phyloP scores from a whole-genome alignment of 139 green algal genomes.

The Limnomonas spitsbergensis region DNA sequence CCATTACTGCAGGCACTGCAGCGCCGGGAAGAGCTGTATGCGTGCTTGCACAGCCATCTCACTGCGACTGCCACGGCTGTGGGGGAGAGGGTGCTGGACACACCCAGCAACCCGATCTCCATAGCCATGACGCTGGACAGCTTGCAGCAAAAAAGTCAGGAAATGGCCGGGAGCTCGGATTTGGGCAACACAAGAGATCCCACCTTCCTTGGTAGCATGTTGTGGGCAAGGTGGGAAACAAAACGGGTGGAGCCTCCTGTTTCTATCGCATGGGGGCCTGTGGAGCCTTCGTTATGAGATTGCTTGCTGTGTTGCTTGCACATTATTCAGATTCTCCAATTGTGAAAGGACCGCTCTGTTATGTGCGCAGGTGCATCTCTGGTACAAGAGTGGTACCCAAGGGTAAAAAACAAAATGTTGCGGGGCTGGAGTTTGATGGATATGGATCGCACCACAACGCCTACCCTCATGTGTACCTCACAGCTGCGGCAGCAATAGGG shows the following conservation, averaged over 20 bases:
- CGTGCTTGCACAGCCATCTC: slow-evolving; percentile 50
- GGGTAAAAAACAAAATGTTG: slow-evolving; percentile 60
- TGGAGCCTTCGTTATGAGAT: too few species aligned
- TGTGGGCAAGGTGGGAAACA: slow-evolving; percentile 2
- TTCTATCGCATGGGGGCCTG: too few species aligned
- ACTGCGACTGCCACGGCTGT: slow-evolving; percentile 37
- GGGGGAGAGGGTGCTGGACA: slow-evolving; percentile 74
- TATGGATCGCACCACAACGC: slow-evolving; percentile 70
- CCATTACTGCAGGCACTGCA: slow-evolving; percentile 63
- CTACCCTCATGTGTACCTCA: slow-evolving; percentile 83
- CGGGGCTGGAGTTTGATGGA: slow-evolving; percentile 63
- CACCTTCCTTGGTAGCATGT: not conserved
- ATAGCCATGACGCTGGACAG: slow-evolving; percentile 73
- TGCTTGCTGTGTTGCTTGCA: too few species aligned
- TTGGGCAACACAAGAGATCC: not conserved
- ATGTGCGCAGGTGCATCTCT: slow-evolving; percentile 76
- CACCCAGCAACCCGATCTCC: slow-evolving; percentile 88
- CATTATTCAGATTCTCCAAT: too few species aligned
- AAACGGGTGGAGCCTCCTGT: not conserved
- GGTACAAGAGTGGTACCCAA: slow-evolving; percentile 74
- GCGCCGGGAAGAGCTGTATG: slow-evolving; percentile 66
- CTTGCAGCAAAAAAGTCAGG: not conserved
- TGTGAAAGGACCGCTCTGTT: too few species aligned
- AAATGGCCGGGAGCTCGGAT: not conserved
- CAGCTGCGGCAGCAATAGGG: slow-evolving; percentile 80